Base-by-base conservation (phyloP, 2,329 filamentous ascomycete species). In the Dothideomycetes sp. region DNA sequence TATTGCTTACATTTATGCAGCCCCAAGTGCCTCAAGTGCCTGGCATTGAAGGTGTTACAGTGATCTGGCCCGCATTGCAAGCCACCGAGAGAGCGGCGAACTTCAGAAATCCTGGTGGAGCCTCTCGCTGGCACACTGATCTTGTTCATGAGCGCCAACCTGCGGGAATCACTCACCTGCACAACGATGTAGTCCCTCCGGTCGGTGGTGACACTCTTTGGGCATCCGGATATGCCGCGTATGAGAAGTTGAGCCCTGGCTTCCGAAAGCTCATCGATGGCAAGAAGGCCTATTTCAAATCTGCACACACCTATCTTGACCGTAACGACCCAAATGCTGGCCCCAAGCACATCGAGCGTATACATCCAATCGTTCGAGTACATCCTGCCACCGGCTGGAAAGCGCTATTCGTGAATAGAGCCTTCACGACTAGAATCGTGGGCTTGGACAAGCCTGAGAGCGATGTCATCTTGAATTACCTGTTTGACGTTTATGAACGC, bases 341-440 rank as follows among this genome's bases (percentile, higher is more conserved):
- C 0, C 80, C 79, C 0, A 74, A 78, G 58, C 69, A 69, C 50
- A 62, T 85, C n/a, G 80, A 84, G 58, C 70, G 80, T 5, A 64
- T 70, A 8, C 81, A 84, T 54, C 80, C 80, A 0, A 57, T 85
- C 8, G 80, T 85, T 2, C 70, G 81, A 3, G 75, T 81, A 0
- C 80, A 85, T 53, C 81, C 81, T 0, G 80, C 76, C 0, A 85
- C 81, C 0, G 81, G 80, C 1, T 84, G 81, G 81, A 85, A 84
- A 57, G 69, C 78, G 0, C 66, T 85, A 0, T 85, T 71, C 67
- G 81, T 85, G 0, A 85, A 85, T 55, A 70, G 80, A 3, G 66
- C 75, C 2, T 79, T 84, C 71, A 84, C 80, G 0, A 69, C 71
- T 5, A 67, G 72, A 1, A 84, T 85, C 33, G 74, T 84, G 0